Percentiles rank a stretch among this genome's conserved stretches.
Conservation (phyloP, 305 asterid species). For the Solanum hybrid region DNA sequence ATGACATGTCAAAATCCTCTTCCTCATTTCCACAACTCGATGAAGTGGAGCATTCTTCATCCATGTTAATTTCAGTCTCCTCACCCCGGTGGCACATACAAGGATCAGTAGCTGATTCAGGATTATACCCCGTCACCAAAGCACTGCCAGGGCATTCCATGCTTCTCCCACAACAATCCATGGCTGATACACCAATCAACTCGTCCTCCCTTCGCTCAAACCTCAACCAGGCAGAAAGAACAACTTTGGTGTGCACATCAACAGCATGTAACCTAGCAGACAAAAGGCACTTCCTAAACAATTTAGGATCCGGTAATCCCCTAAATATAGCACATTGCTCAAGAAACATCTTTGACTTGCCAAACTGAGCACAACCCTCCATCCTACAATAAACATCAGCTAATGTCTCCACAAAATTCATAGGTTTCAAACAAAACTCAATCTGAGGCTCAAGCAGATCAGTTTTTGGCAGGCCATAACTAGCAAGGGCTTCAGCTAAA, state of each 20-base stretch:
- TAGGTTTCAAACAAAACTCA: constrained; percentile 58
- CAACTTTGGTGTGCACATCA: constrained; percentile 87
- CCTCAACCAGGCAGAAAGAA: constrained; percentile 87
- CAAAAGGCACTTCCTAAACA: constrained; percentile 68
- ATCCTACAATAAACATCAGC: constrained; percentile 54
- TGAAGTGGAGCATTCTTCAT: constrained; percentile 67
- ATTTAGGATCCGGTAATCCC: constrained; percentile 70
- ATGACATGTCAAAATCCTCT: constrained; percentile 58
- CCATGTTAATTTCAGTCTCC: constrained; percentile 11
- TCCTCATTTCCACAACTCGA: constrained; percentile 24
- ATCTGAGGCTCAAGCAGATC: constrained; percentile 79
- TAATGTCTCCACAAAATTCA: constrained; percentile 49
- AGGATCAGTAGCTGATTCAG: constrained; percentile 54
- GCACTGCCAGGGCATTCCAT: constrained; percentile 73
- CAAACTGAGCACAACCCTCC: constrained; percentile 40
- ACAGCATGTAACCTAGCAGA: constrained; percentile 74
- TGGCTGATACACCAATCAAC: constrained; percentile 67
- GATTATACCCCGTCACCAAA: constrained; percentile 64
- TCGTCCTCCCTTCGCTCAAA: constrained; percentile 87
- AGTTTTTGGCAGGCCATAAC: constrained; percentile 66
- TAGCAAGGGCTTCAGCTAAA: constrained; percentile 48
- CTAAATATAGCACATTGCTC: constrained; percentile 73
- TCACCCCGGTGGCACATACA: constrained; percentile 39
- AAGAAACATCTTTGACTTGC: constrained; percentile 45
- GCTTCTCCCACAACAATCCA: constrained; percentile 74